These are phyloP conservation scores for Articulospora tetracladia DNA, from an alignment of 495 filamentous ascomycete species.

Conservation along the genomic window DNA sequence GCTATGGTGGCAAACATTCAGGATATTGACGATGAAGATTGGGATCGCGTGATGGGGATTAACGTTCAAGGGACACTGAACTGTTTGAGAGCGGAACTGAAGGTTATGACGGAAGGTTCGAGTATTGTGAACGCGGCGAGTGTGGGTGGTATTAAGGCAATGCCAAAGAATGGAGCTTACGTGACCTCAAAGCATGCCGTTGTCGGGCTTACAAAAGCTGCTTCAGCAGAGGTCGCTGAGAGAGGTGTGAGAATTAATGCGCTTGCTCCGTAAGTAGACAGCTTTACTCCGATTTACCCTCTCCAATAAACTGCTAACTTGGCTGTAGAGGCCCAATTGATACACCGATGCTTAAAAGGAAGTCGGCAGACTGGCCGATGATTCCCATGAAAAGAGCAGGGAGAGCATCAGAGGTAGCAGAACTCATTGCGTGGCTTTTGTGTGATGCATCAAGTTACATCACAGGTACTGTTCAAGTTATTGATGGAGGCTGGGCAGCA, in stretches of 20 bases:
- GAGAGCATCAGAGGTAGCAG: neutral
- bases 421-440: slow-evolving; percentile 3
- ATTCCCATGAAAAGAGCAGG: neutral
- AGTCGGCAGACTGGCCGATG: neutral
- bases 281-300: neutral
- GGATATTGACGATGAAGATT: neutral
- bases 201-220: neutral
- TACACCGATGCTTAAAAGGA: slow-evolving; percentile 7
- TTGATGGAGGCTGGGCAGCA: slow-evolving; percentile 7
- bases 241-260: neutral
- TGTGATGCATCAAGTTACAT: neutral
- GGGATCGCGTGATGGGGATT: neutral
- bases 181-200: neutral
- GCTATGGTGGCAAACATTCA: neutral
- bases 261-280: neutral
- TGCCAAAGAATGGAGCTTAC: neutral
- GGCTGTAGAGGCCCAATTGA: neutral
- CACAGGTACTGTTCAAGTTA: neutral
- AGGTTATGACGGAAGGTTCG: neutral
- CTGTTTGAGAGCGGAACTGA: neutral
- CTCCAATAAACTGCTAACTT: neutral
- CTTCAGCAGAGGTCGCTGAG: neutral
- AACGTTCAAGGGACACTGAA: neutral
- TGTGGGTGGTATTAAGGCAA: neutral
- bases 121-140: neutral